A percentile compares a stretch with the other conserved stretches of the same genome.
phyloP scores from a whole-genome alignment of 148 eudicot species.

The Cornus florida region DNA sequence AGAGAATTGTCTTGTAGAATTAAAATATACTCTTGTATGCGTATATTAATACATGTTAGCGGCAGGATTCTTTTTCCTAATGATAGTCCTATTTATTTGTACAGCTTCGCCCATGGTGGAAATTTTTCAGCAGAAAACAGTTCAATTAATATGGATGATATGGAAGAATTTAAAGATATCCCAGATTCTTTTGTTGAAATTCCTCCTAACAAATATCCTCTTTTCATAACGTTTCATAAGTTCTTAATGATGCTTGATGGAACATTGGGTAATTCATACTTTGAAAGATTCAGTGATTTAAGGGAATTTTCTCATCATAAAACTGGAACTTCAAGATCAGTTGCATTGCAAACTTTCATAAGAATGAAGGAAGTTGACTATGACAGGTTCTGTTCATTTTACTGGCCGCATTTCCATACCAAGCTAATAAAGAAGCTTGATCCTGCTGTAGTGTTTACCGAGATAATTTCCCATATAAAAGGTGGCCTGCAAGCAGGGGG shows the following conservation, averaged over 20 bases:
- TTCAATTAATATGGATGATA: conserved; percentile 34
- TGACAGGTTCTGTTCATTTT: conserved; percentile 48
- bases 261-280: conserved; percentile 59
- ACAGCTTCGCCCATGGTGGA: too few species aligned
- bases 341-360: conserved; percentile 39
- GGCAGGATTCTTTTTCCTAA: too few species aligned
- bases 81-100: too few species aligned
- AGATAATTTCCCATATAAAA: conserved; percentile 76
- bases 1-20: not conserved
- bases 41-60: too few species aligned
- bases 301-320: conserved; percentile 18
- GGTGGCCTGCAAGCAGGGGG: conserved; percentile 50
- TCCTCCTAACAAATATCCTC: conserved; percentile 47
- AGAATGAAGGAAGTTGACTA: conserved; percentile 58
- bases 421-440: conserved; percentile 62
- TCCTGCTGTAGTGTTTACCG: conserved; percentile 68
- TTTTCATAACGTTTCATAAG: conserved; percentile 70
- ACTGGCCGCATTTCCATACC: conserved; percentile 68
- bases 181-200: conserved; percentile 66
- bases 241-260: conserved; percentile 83
- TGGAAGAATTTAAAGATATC: conserved; percentile 41
- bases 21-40: too few species aligned
- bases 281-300: conserved; percentile 42
- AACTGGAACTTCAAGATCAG: conserved; percentile 30
- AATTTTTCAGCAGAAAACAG: conserved; percentile 21